Conservation (phyloP, 2,329 filamentous ascomycete genomes). For the Xylariaceae sp. region DNA sequence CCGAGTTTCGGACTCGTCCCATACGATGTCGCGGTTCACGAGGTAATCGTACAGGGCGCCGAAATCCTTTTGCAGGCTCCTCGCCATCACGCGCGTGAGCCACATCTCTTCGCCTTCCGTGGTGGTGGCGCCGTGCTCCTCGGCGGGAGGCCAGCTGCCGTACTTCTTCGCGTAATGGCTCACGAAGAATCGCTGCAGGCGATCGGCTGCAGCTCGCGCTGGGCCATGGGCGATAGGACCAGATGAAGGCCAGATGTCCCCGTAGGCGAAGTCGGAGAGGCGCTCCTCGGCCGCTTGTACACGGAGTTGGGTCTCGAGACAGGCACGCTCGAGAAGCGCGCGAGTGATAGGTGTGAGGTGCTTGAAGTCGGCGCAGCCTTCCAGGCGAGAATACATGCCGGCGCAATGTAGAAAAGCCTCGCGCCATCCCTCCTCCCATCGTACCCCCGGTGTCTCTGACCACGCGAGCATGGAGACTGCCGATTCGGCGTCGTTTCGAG, state of each 20-base stretch:
- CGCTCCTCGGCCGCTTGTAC: conserved; percentile 60
- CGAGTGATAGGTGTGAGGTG: conserved; percentile 57
- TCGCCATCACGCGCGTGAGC: conserved; percentile 56
- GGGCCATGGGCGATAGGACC: not conserved
- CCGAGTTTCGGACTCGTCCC: conserved; percentile 59
- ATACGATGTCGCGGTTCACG: conserved; percentile 62
- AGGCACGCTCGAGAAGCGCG: conserved; percentile 58
- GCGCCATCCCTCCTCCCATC: conserved; percentile 63
- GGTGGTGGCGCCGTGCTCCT: conserved; percentile 19
- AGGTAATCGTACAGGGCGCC: conserved; percentile 67
- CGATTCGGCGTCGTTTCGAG: conserved; percentile 54
- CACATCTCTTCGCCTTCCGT: conserved; percentile 45
- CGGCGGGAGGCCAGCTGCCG: conserved; percentile 57
- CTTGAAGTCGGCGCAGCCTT: conserved; percentile 51
- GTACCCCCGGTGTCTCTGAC: conserved; percentile 58
- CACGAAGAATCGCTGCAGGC: conserved; percentile 57
- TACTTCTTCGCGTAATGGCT: conserved; percentile 53
- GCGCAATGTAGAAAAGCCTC: conserved; percentile 64
- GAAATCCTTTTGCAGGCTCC: conserved; percentile 61
- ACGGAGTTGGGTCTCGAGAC: conserved; percentile 57
- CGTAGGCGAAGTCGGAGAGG: conserved; percentile 55
- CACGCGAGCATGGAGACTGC: conserved; percentile 62
- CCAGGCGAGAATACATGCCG: conserved; percentile 56
- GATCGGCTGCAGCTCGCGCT: conserved; percentile 37
- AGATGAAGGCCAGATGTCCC: conserved; percentile 52